Evolutionary conservation across 2,329 filamentous ascomycete species (phyloP).

Genomic region (Penicillium sp.): DNA sequence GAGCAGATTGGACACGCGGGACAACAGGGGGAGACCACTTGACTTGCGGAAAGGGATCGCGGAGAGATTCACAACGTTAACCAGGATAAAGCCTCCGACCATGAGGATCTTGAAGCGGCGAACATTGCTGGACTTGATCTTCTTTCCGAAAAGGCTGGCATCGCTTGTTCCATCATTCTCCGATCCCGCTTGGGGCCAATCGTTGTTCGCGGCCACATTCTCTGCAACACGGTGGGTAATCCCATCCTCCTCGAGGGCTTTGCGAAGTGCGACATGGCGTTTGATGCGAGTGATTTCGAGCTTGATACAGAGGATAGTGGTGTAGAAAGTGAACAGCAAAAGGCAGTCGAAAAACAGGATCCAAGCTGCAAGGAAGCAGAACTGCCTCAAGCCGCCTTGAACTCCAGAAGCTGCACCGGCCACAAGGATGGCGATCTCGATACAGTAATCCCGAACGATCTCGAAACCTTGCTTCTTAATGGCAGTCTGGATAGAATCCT

Average conservation of each 20-base stretch:
- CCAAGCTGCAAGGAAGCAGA: constrained; percentile 96
- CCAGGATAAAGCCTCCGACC: constrained; percentile 80
- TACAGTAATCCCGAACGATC: constrained; percentile 85
- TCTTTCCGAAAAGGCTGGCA: constrained; percentile 64
- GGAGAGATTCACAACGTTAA: constrained; percentile 82
- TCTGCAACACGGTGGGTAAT: constrained; percentile 83
- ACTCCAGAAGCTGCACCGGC: constrained; percentile 91
- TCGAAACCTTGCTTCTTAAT: constrained; percentile 89
- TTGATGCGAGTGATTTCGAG: constrained; percentile 98
- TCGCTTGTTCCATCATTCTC: too few relatives aligned
- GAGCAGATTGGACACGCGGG: constrained; percentile 54
- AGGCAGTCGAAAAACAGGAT: constrained; percentile 93
- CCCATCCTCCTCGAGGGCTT: constrained; percentile 91
- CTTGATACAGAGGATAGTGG: constrained; percentile 94
- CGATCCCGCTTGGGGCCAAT: constrained; percentile 59
- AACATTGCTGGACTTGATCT: constrained; percentile 77
- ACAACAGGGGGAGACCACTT: constrained; percentile 44
- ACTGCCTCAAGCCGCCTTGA: constrained; percentile 89
- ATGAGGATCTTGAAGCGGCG: constrained; percentile 97
- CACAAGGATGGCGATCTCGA: constrained; percentile 78
- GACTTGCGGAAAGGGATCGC: constrained; percentile 77
- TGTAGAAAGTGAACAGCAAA: constrained; percentile 94
- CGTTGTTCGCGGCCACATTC: constrained; percentile 80
- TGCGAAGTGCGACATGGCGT: constrained; percentile 83
- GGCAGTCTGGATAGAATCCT: constrained; percentile 79